Conservation (phyloP, 768 basidiomycete species). For the Botryobasidium botryosum region DNA sequence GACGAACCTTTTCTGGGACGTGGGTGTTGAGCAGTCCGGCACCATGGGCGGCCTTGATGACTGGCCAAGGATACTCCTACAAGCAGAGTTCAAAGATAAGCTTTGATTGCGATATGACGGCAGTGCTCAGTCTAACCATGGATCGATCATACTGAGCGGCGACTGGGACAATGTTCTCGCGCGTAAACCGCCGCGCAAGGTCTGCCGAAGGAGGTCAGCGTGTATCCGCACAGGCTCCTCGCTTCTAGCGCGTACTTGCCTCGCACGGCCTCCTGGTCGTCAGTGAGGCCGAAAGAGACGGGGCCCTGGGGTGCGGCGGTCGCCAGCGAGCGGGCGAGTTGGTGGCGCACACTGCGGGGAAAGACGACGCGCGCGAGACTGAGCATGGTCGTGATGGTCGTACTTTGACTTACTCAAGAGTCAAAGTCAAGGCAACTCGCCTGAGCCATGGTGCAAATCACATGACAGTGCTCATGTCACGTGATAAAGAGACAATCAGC, state of each 20-base stretch:
- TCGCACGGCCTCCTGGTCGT: conserved; percentile 22
- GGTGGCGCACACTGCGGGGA: too few relatives aligned
- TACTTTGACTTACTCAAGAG: too few relatives aligned
- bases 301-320: too few relatives aligned
- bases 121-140: conserved; percentile 16
- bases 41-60: conserved; percentile 23
- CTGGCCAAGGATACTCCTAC: conserved; percentile 22
- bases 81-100: background rate
- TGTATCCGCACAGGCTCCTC: background rate
- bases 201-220: conserved; percentile 10
- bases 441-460: too few relatives aligned
- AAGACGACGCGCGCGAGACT: too few relatives aligned
- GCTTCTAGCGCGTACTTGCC: conserved; percentile 9
- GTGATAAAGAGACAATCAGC: too few relatives aligned
- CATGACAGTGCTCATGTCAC: too few relatives aligned
- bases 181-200: conserved; percentile 16
- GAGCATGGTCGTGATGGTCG: too few relatives aligned
- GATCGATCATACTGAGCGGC: conserved; percentile 23
- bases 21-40: conserved; percentile 24
- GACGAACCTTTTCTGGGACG: conserved; percentile 21
- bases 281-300: conserved; percentile 18
- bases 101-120: background rate
- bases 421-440: too few relatives aligned
- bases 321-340: too few relatives aligned
- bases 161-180: conserved; percentile 19